These are phyloP conservation scores for Theobroma grandiflorum DNA, from an alignment of 441 rosid species.

Conservation along the genomic window DNA sequence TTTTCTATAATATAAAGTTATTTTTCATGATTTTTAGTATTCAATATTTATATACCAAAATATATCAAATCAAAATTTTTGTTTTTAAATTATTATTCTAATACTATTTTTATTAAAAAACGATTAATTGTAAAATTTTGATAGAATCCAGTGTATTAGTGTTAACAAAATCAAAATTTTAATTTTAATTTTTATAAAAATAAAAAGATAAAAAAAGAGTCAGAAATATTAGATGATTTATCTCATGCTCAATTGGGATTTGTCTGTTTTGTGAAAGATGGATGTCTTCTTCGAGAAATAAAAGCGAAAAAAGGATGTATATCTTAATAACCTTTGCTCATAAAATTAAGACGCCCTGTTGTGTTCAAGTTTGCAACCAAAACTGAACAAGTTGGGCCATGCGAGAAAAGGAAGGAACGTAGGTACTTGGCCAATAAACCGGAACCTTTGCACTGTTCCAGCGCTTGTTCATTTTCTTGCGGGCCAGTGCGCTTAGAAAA, in stretches of 20 bases:
- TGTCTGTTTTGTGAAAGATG: neutral
- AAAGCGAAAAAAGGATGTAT: neutral
- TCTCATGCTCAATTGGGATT: neutral
- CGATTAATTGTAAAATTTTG: no score
- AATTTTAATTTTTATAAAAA: no score
- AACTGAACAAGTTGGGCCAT: neutral
- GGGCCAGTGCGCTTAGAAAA: neutral
- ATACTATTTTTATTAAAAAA: no score
- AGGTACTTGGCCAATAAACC: neutral
- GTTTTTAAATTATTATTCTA: no score
- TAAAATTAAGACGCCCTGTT: neutral
- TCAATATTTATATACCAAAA: no score
- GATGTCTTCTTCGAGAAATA: constrained; percentile 15
- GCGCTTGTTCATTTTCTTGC: neutral
- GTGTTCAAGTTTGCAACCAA: neutral
- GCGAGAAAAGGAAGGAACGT: neutral
- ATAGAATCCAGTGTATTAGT: no score
- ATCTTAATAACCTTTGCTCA: neutral
- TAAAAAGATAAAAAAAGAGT: no score
- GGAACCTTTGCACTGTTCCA: neutral
- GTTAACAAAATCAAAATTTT: no score
- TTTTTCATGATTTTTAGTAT: no score
- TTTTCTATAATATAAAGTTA: no score
- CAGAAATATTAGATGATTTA: no score
- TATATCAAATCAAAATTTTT: no score